Evolutionary conservation across 2,329 filamentous ascomycete genomes (phyloP).

Genomic region (Alternaria sp.): DNA sequence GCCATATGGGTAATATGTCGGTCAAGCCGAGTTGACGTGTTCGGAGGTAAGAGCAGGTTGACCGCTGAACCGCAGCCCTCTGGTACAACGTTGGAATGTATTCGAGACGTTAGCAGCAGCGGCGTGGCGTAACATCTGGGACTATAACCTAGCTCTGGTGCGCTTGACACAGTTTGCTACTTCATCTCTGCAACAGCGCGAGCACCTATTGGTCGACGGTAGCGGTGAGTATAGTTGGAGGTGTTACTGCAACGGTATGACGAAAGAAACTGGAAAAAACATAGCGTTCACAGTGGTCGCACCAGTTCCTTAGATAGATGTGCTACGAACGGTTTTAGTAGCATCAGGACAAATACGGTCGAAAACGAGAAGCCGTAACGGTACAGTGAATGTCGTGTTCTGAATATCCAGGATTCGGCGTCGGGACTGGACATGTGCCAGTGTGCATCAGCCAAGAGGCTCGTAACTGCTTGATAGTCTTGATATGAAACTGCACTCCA

Average conservation of each 20-base stretch:
- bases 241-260: conserved; percentile 30
- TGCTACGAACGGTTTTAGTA: conserved; percentile 6
- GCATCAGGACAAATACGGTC: not conserved
- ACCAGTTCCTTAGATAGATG: conserved; percentile 7
- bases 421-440: conserved; percentile 1
- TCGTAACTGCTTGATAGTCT: not conserved
- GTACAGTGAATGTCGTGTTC: conserved; percentile 9
- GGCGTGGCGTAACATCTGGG: conserved; percentile 15
- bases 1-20: conserved; percentile 10
- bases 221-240: conserved; percentile 22
- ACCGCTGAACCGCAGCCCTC: conserved; percentile 15
- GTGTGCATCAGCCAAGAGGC: not conserved
- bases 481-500: not conserved
- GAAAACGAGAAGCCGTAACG: not conserved
- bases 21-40: conserved; percentile 24
- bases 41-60: conserved; percentile 3
- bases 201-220: conserved; percentile 13
- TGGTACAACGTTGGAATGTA: conserved; percentile 15
- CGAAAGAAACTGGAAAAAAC: conserved; percentile 11
- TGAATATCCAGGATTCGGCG: not conserved
- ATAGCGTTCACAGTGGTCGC: conserved; percentile 11
- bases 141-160: conserved; percentile 7
- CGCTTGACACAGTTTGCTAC: conserved; percentile 18
- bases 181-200: not conserved
- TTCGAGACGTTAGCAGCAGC: conserved; percentile 9